A percentile compares a stretch with the other conserved stretches of the same genome.
phyloP scores from a whole-genome alignment of 768 basidiomycete species.

The Hygrophorus pudorinus region DNA sequence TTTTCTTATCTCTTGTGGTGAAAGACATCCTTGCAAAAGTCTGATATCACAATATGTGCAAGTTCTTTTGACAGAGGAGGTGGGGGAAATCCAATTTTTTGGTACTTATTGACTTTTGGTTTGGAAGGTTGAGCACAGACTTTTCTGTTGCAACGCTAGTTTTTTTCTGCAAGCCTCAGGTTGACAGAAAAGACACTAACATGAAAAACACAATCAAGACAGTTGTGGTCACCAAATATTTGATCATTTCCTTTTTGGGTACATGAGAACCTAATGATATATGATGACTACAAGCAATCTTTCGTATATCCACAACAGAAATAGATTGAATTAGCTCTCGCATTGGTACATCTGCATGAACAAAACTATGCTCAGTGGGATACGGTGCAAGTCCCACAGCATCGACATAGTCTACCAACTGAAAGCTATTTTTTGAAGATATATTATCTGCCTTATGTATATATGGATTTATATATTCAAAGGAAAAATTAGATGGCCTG shows the following conservation, averaged over 20 bases:
- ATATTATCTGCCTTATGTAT: neutral
- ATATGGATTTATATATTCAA: neutral
- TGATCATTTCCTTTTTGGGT: neutral
- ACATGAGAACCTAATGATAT: neutral
- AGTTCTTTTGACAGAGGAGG: neutral
- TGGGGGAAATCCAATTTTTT: constrained; percentile 3
- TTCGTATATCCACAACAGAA: neutral
- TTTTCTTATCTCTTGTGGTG: constrained; percentile 25
- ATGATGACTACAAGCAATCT: neutral
- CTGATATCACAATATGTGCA: neutral
- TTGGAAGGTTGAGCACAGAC: neutral
- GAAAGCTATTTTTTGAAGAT: neutral
- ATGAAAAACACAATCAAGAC: neutral
- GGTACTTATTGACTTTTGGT: neutral
- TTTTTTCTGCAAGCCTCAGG: neutral
- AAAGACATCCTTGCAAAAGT: constrained; percentile 5
- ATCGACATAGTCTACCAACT: constrained; percentile 2
- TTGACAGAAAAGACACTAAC: neutral
- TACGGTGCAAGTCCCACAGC: neutral
- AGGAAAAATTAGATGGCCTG: neutral
- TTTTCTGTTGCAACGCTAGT: neutral
- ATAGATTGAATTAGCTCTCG: neutral
- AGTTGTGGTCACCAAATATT: neutral
- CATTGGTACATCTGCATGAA: neutral
- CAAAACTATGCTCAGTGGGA: neutral